phyloP scores from a whole-genome alignment of 2,329 filamentous ascomycete genomes.

The Cryphonectria parasitica region DNA sequence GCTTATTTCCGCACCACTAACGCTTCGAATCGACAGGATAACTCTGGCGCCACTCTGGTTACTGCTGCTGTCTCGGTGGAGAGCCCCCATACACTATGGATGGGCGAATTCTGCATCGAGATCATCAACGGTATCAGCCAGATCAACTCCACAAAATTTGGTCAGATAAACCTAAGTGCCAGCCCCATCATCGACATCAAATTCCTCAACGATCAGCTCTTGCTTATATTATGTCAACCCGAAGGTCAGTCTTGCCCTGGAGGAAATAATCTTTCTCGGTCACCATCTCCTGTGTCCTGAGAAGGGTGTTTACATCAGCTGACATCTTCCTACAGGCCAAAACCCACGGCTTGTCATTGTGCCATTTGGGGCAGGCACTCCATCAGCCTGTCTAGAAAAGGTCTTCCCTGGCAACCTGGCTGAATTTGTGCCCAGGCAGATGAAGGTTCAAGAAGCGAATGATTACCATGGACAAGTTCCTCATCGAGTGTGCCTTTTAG shows the following conservation, averaged over 20 bases:
- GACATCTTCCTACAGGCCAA: neutral
- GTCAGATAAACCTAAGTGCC: constrained; percentile 1
- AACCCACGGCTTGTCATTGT: neutral
- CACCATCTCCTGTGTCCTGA: neutral
- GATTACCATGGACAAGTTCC: constrained; percentile 51
- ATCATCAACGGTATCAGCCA: constrained; percentile 65
- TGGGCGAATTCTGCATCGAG: constrained; percentile 58
- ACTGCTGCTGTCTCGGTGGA: constrained; percentile 48
- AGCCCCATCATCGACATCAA: constrained; percentile 64
- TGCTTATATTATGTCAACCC: constrained; percentile 61
- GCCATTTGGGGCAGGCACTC: neutral
- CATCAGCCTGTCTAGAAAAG: neutral
- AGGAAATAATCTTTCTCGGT: neutral
- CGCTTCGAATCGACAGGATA: constrained; percentile 13
- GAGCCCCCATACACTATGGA: constrained; percentile 26
- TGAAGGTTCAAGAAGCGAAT: constrained; percentile 55
- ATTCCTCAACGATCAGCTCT: constrained; percentile 65
- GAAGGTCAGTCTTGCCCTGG: constrained; percentile 38
- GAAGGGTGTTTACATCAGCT: neutral
- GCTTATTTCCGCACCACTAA: neutral
- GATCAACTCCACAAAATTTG: constrained; percentile 35
- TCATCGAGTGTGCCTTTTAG: constrained; percentile 55
- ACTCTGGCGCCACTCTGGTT: constrained; percentile 41
- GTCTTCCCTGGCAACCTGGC: constrained; percentile 34
- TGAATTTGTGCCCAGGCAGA: constrained; percentile 48